Base-by-base conservation (phyloP, 1,284 basidiomycete genomes). In the Neonothopanus nambi region DNA sequence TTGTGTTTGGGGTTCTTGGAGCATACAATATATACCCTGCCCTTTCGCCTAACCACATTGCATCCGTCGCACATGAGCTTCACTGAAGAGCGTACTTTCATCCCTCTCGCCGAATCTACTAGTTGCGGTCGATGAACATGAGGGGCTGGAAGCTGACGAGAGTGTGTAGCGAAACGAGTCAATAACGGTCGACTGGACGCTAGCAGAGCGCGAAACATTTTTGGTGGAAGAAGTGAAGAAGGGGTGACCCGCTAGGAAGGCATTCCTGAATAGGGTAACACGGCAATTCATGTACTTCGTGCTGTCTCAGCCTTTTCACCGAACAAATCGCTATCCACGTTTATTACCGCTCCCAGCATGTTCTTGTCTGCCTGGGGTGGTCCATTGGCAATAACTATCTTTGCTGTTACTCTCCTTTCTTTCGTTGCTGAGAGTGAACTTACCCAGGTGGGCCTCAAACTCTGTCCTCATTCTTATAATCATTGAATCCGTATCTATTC, bases 1-100 rank as follows among this genome's bases (percentile, higher is more conserved):
- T 98, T 98, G 72, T 98, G 96, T 72, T 97, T 98, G 4, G 95
- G 91, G 67, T 98, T 93, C 68, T 92, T 93, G 18, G 86, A 86
- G 73, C 96, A 99, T 41, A 98, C 85, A 41, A 98, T 87, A 73
- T 96, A 98, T 41, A 98, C 82, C 62, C 91, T 84, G 45, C 95
- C 95, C 69, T 98, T 96, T 64, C 96, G 75, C 68, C 80, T 81
- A 21, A 95, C 94, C 43, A 95, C 75, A 59, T 80, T 86, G 72
- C 93, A 96, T 12, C 92, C 91, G 59, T 94, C 92, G 70, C 93
- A 96, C 81, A 95, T 89, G 55, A 84, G 77, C 76, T 97, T 98
- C 62, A 98, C 92, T 7, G 93, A 93, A 28, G 91, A 90, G 57
- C 95, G 85, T 52, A 99, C 95, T 79, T 98, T 99, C 92, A 98